Percentiles rank a stretch among this genome's conserved stretches.
These are phyloP conservation scores for Epichloe amarillans DNA, from an alignment of 2,329 filamentous ascomycete genomes.

Conservation along the genomic window DNA sequence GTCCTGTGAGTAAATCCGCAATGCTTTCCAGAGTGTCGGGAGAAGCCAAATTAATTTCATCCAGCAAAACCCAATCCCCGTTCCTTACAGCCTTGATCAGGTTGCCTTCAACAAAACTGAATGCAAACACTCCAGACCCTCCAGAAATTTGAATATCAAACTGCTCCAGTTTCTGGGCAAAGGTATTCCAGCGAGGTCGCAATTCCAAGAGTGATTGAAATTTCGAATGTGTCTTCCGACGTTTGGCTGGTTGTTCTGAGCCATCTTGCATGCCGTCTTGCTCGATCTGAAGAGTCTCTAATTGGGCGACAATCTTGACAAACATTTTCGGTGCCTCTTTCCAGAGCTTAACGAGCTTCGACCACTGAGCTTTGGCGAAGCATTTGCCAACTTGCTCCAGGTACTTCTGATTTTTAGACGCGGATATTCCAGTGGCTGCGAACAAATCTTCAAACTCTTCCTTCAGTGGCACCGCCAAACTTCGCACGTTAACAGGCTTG, in stretches of 20 bases:
- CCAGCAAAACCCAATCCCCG: constrained; percentile 90
- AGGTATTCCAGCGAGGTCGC: constrained; percentile 63
- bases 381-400: constrained; percentile 68
- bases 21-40: constrained; percentile 92
- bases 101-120: constrained; percentile 91
- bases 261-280: constrained; percentile 21
- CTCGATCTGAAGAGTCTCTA: constrained; percentile 31
- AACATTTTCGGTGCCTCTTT: constrained; percentile 83
- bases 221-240: constrained; percentile 51
- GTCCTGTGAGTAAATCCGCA: constrained; percentile 69
- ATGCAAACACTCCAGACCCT: constrained; percentile 67
- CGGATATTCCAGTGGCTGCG: constrained; percentile 68
- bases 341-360: constrained; percentile 74
- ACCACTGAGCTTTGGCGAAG: constrained; percentile 74
- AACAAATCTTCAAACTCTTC: constrained; percentile 92
- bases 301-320: constrained; percentile 48
- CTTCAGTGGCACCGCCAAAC: constrained; percentile 74
- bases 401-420: constrained; percentile 78
- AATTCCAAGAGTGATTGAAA: constrained; percentile 47
- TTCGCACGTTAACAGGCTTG: constrained; percentile 87
- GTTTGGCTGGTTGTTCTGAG: constrained; percentile 52
- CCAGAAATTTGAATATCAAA: constrained; percentile 70
- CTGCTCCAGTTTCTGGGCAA: constrained; percentile 59
- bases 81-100: constrained; percentile 92
- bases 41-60: constrained; percentile 94